phyloP scores from a whole-genome alignment of 345 rosid genomes.

The Aegle marmelos region DNA sequence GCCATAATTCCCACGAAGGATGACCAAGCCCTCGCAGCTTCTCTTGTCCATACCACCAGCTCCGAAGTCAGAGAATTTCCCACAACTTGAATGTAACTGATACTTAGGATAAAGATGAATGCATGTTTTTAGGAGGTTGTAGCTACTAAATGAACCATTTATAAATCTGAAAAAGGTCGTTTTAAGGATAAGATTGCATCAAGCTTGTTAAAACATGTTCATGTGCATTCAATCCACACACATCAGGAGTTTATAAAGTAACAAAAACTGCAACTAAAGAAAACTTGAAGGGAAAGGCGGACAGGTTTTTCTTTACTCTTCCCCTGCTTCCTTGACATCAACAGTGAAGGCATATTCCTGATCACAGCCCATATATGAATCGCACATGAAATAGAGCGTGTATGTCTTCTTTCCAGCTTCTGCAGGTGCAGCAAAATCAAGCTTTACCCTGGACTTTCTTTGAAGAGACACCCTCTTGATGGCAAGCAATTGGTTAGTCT shows the following conservation, averaged over 20 bases:
- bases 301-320: not conserved
- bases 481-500: conserved; percentile 78
- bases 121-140: not conserved
- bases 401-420: conserved; percentile 64
- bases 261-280: not conserved
- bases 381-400: conserved; percentile 86
- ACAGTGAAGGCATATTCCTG: conserved; percentile 74
- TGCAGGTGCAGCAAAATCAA: conserved; percentile 72
- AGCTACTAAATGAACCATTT: not conserved
- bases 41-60: conserved; percentile 80
- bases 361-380: conserved; percentile 90
- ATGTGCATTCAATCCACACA: not conserved
- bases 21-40: conserved; percentile 96
- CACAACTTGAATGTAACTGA: not conserved
- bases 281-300: not conserved
- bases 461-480: conserved; percentile 85
- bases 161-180: too few relatives aligned
- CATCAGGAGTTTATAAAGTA: not conserved
- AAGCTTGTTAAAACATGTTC: not conserved
- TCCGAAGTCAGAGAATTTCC: conserved; percentile 32
- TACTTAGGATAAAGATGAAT: not conserved
- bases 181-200: not conserved
- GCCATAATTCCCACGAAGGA: conserved; percentile 88
- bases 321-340: conserved; percentile 47
- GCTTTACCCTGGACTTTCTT: conserved; percentile 74